Evolutionary conservation across 495 filamentous ascomycete genomes (phyloP).

Genomic region (Aspergillus cavernicola): DNA sequence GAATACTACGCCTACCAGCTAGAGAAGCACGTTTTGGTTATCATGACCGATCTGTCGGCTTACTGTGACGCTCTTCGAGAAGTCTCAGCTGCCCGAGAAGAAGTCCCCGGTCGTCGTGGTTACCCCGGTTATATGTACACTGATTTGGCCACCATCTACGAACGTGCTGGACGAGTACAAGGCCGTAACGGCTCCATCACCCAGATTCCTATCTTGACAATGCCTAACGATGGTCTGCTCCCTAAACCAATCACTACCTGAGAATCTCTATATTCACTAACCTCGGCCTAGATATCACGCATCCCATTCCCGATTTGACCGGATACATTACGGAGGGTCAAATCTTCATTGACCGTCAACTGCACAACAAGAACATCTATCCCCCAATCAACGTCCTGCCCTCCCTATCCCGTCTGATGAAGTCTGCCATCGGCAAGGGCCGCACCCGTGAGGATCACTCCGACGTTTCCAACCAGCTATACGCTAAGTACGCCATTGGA

Average conservation of each 20-base stretch:
- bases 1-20: slow-evolving; percentile 99
- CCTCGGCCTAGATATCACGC: slow-evolving; percentile 75
- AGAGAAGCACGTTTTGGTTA: slow-evolving; percentile 98
- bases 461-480: slow-evolving; percentile 98
- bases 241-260: neutral
- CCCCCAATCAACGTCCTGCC: slow-evolving; percentile 99
- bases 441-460: slow-evolving; percentile 94
- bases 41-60: slow-evolving; percentile 94
- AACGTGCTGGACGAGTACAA: slow-evolving; percentile 96
- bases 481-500: slow-evolving; percentile 99
- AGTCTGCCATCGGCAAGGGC: slow-evolving; percentile 96
- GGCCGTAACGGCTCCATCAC: slow-evolving; percentile 98
- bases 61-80: slow-evolving; percentile 99
- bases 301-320: slow-evolving; percentile 97
- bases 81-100: slow-evolving; percentile 95
- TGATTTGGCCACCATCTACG: slow-evolving; percentile 99
- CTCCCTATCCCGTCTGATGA: slow-evolving; percentile 98
- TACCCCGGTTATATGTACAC: slow-evolving; percentile 99
- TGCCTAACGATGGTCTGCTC: slow-evolving; percentile 88
- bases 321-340: slow-evolving; percentile 99
- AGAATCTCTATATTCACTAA: slow-evolving; percentile 11
- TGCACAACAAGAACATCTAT: slow-evolving; percentile 95
- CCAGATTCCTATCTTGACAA: slow-evolving; percentile 97
- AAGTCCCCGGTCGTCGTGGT: slow-evolving; percentile 98
- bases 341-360: slow-evolving; percentile 93